Conservation (phyloP, 1,284 basidiomycete genomes). For the Heliocybe sulcata region DNA sequence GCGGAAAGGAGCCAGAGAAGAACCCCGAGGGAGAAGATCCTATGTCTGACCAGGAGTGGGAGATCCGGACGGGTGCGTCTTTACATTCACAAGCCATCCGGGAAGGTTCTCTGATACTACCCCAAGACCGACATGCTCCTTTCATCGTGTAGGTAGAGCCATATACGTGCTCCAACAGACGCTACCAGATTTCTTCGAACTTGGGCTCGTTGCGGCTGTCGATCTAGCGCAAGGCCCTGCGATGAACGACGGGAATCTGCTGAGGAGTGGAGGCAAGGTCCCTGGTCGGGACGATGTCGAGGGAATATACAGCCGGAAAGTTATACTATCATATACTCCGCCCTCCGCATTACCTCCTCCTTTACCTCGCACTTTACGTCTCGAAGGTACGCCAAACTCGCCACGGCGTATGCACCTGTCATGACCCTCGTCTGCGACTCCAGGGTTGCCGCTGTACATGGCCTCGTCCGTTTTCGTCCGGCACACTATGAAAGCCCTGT, state of each 20-base stretch:
- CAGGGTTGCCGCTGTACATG: slow-evolving; percentile 64
- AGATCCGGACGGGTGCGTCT: not conserved
- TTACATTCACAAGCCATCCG: not conserved
- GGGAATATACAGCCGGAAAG: slow-evolving; percentile 23
- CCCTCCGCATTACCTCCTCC: slow-evolving; percentile 57
- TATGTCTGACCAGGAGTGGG: slow-evolving; percentile 2
- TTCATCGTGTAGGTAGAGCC: slow-evolving; percentile 45
- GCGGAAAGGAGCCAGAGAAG: not conserved
- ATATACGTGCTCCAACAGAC: slow-evolving; percentile 63
- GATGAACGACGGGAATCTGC: slow-evolving; percentile 8
- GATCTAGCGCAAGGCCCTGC: slow-evolving; percentile 24
- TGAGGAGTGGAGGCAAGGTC: slow-evolving; percentile 16
- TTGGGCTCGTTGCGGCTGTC: slow-evolving; percentile 53
- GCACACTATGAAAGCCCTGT: slow-evolving; percentile 68
- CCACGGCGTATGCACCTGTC: not conserved
- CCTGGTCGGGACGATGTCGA: slow-evolving; percentile 3
- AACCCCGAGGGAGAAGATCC: not conserved
- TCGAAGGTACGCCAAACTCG: slow-evolving; percentile 46
- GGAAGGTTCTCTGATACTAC: not conserved
- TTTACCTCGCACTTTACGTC: slow-evolving; percentile 56
- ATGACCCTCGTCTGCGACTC: not conserved
- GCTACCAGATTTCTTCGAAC: slow-evolving; percentile 63
- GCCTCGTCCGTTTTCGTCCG: slow-evolving; percentile 63
- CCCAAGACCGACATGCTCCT: not conserved
- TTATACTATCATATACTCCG: slow-evolving; percentile 47